A percentile compares a stretch with the other conserved stretches of the same genome.
Conservation (phyloP, 176 grass and related monocot genomes). For the Avena atlantica region DNA sequence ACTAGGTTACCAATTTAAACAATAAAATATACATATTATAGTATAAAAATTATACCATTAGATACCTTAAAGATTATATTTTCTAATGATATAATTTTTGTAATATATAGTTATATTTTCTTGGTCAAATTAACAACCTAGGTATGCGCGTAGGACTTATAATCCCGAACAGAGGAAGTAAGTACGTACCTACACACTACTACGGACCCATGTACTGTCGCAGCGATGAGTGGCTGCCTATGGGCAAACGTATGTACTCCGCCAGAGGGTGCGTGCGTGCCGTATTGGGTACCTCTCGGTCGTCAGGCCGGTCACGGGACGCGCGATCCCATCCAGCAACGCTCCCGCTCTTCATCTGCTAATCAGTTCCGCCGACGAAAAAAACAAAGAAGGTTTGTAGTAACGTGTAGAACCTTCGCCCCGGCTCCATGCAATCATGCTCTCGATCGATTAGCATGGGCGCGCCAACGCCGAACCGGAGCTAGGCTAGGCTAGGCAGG, state of each 20-base stretch:
- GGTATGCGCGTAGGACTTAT: too few relatives aligned
- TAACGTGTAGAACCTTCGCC: background rate
- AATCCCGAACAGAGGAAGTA: too few relatives aligned
- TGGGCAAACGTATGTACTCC: background rate
- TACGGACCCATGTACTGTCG: background rate
- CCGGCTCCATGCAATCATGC: background rate
- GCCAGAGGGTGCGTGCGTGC: background rate
- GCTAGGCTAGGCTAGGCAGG: background rate
- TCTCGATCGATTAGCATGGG: background rate
- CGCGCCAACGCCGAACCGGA: background rate
- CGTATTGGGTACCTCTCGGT: background rate
- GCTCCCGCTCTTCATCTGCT: background rate
- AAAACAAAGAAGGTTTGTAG: background rate
- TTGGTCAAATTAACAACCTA: too few relatives aligned
- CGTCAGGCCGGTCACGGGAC: background rate
- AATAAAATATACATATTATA: too few relatives aligned
- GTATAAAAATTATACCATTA: too few relatives aligned
- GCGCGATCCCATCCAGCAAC: background rate
- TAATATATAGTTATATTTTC: too few relatives aligned
- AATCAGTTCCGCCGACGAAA: background rate
- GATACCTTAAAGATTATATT: too few relatives aligned
- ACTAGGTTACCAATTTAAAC: too few relatives aligned
- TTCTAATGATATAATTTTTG: too few relatives aligned
- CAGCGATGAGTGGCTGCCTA: background rate
- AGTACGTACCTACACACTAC: too few relatives aligned